Evolutionary conservation across 2,329 filamentous ascomycete species (phyloP).

Genomic region (Diaporthe caulivora): DNA sequence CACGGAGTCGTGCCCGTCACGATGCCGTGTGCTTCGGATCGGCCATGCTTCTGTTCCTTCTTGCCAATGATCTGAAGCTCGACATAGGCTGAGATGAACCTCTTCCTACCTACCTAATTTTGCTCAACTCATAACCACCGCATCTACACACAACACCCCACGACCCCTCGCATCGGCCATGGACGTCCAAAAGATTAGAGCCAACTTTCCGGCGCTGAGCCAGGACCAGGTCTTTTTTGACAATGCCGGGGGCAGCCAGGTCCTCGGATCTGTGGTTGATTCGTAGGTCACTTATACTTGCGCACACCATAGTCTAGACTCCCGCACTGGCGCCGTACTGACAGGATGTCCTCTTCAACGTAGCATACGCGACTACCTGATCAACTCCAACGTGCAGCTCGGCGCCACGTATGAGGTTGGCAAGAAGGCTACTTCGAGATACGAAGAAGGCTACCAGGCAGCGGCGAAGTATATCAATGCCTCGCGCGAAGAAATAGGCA

Average conservation of each 20-base stretch:
- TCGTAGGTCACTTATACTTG: slow-evolving; percentile 60
- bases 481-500: slow-evolving; percentile 72
- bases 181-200: slow-evolving; percentile 67
- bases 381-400: slow-evolving; percentile 79
- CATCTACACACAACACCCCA: background rate
- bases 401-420: slow-evolving; percentile 77
- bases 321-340: background rate
- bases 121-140: background rate
- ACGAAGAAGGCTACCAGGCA: slow-evolving; percentile 70
- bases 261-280: slow-evolving; percentile 74
- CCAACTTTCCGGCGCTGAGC: slow-evolving; percentile 76
- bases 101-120: too few relatives aligned
- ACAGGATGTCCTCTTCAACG: background rate
- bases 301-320: background rate
- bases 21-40: background rate
- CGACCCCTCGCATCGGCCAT: slow-evolving; percentile 47
- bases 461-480: slow-evolving; percentile 81
- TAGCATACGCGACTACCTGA: slow-evolving; percentile 75
- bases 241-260: slow-evolving; percentile 83
- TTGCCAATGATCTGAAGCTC: background rate
- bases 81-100: background rate
- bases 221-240: slow-evolving; percentile 79
- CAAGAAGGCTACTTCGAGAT: slow-evolving; percentile 69
- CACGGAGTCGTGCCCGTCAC: slow-evolving; percentile 15
- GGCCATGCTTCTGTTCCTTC: background rate